Evolutionary conservation across 345 rosid genomes (phyloP), one percentile per base, ranked within the genome.

Genomic region (Citrus glauca): DNA sequence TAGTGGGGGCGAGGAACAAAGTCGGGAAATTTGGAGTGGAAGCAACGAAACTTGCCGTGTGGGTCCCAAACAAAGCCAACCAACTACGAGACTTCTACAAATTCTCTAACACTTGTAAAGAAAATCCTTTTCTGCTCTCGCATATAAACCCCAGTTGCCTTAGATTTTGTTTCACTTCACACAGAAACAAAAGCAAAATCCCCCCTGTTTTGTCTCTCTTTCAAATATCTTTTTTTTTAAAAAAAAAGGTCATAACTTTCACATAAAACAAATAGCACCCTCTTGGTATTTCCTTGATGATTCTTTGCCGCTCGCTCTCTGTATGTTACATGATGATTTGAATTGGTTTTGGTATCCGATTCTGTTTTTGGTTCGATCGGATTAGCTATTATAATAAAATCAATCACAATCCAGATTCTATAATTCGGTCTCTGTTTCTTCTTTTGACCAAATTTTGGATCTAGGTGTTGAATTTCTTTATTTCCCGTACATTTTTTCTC

Each of bases 361-460:
- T 83, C 88, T 77, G 77, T 84, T 78, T 83, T 82, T 75, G n/a
- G 32, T 63, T 78, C 82, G 64, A 79, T 86, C 78, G 85, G 88
- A 81, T 84, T 73, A 73, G 64, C 60, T 72, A 38, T 72, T 83
- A 56, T 78, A 78, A 77, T 53, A 16, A 17, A 53, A 53, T 53
- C 57, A 53, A 53, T 86, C 77, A 37, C 66, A 53, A 0, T 11
- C 59, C 48, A 78, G 80, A 88, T 84, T 85, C 87, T 69, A 28
- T 56, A 65, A 65, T 75, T 79, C 62, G 64, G 37, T 66, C 72
- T 68, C 42, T 72, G 40, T 78, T 80, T 53, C 66, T 69, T 80
- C 69, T 71, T 73, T 78, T 74, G 79, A 83, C 81, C 71, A 45
- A 30, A 61, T 57, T 78, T 79, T 80, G 77, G 84, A 88, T 86